A percentile compares a stretch with the other conserved stretches of the same genome.
Conservation (phyloP, 2,329 filamentous ascomycete species). For the Triangularia setosa region DNA sequence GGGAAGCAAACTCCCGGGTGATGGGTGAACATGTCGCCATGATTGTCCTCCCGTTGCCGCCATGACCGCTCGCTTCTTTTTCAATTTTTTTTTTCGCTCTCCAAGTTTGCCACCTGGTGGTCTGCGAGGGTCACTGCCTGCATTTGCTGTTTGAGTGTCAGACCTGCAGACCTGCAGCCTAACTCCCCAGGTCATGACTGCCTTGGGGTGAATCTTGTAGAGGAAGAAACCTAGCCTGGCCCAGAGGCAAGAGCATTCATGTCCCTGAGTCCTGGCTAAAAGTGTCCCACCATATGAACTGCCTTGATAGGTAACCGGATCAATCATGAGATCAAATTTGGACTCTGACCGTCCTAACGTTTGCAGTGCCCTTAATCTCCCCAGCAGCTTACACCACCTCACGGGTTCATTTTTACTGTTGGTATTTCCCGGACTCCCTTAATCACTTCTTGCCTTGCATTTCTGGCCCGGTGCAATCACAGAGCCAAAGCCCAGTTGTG, state of each 20-base stretch:
- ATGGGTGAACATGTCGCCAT: not conserved
- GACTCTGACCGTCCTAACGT: not conserved
- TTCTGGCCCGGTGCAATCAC: not conserved
- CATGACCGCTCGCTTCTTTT: not conserved
- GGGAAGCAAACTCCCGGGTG: slow-evolving; percentile 1
- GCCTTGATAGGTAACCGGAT: not conserved
- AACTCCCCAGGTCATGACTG: not conserved
- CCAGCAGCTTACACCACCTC: not conserved
- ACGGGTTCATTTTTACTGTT: not conserved
- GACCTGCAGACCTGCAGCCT: not conserved
- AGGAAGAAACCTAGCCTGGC: not conserved
- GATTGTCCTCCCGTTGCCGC: not conserved
- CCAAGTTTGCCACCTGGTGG: not conserved
- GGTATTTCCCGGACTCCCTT: not conserved
- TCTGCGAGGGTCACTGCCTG: not conserved
- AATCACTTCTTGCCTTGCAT: not conserved
- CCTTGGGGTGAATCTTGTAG: not conserved
- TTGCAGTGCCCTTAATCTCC: not conserved
- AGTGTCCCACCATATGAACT: not conserved
- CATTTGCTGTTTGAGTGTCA: not conserved
- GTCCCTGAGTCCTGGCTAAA: not conserved
- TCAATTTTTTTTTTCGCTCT: too few species aligned
- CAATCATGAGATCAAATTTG: not conserved
- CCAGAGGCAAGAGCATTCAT: not conserved
- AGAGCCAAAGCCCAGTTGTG: not conserved